Base-by-base conservation (phyloP, 805 yeast species). In the Kuraishia molischiana region DNA sequence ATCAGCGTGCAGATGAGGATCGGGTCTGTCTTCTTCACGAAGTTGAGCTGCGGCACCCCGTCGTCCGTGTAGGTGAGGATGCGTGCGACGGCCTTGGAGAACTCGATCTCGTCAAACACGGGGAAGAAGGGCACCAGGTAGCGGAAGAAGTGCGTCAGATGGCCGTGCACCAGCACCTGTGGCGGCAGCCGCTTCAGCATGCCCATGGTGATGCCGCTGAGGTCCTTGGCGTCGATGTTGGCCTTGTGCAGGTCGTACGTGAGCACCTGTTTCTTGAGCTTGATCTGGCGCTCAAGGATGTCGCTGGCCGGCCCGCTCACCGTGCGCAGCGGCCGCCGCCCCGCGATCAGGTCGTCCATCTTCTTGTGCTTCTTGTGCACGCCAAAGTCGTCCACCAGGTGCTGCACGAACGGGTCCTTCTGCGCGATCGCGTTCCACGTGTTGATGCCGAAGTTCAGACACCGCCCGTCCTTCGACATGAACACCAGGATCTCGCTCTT, bases 101-200 rank as follows among this genome's bases (percentile, higher is more conserved):
- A 66, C n/a, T 43, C 43, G 0, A 19, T 29, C 41, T 69, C 74
- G 41, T 70, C 74, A 18, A 70, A 38, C 22, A 66, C 58, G 0
- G 79, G 77, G 42, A 69, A 54, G 36, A 60, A 66, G 3, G 77
- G 74, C 44, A 69, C 67, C 2, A 69, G 50, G 3, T 49, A 39
- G 1, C 38, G 37, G 46, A 71, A 67, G 39, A 61, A 72, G 30
- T 59, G 47, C 19, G 61, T 53, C 8, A 70, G 41, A 35, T 66
- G 58, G n/a, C 49, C 41, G 58, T 64, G 51, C 3, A 69, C 50
- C 1, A 62, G 58, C 20, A 47, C 50, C 37, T 53, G 52, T 4
- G 52, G 38, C 2, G 65, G 63, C 11, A 59, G 35, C 3, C 39
- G 38, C 19, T 29, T 31, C 35, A 40, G 19, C 4, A 40, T 19